Percentiles rank a stretch among this genome's conserved stretches.
Conservation (phyloP, 2,329 filamentous ascomycete genomes). For the Alternaria burnsii region DNA sequence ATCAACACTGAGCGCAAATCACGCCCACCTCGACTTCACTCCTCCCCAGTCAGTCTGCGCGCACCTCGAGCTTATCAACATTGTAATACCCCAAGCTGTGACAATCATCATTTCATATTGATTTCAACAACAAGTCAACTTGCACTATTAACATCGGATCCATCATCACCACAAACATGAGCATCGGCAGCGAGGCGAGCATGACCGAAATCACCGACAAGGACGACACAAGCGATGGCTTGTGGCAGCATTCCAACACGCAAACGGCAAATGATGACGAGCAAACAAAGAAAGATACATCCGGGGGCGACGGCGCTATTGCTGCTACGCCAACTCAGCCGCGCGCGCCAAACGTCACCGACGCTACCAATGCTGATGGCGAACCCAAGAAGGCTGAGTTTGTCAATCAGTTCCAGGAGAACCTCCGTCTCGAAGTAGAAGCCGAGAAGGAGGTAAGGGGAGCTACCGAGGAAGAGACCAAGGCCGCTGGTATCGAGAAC, state of each 20-base stretch:
- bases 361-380: slow-evolving; percentile 71
- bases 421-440: slow-evolving; percentile 61
- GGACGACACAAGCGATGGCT: neutral
- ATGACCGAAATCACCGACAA: neutral
- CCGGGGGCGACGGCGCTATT: slow-evolving; percentile 51
- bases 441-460: slow-evolving; percentile 64
- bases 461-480: slow-evolving; percentile 51
- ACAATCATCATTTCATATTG: neutral
- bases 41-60: neutral
- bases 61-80: neutral
- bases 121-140: neutral
- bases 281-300: neutral
- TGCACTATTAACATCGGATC: neutral
- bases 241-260: neutral
- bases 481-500: slow-evolving; percentile 38
- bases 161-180: slow-evolving; percentile 3
- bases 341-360: slow-evolving; percentile 70
- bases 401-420: slow-evolving; percentile 74
- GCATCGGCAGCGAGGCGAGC: neutral
- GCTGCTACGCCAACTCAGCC: slow-evolving; percentile 73
- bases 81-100: neutral
- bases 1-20: slow-evolving; percentile 2
- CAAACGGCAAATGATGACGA: neutral
- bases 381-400: slow-evolving; percentile 65
- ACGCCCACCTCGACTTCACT: neutral